phyloP scores from a whole-genome alignment of 495 filamentous ascomycete genomes.

The Aspergillus olivimuriae region DNA sequence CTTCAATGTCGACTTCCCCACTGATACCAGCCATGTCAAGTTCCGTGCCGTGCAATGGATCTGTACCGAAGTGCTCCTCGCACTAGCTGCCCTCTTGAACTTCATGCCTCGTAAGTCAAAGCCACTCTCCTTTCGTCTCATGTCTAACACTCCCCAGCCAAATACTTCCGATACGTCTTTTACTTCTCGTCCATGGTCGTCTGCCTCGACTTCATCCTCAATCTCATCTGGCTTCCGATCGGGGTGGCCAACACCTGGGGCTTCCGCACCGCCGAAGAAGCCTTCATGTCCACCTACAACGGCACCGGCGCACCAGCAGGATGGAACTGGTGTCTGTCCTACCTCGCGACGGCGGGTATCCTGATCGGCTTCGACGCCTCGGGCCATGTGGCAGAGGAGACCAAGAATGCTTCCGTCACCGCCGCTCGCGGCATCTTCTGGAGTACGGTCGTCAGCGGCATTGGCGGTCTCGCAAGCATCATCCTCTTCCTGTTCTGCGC shows the following conservation, averaged over 20 bases:
- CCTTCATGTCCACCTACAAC: conserved; percentile 53
- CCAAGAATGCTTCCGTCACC: conserved; percentile 47
- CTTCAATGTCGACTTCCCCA: conserved; percentile 44
- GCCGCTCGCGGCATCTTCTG: conserved; percentile 51
- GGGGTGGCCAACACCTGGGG: conserved; percentile 46
- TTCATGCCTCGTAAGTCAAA: conserved; percentile 38
- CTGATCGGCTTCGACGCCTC: conserved; percentile 53
- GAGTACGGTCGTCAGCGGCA: conserved; percentile 45
- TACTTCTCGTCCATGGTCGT: conserved; percentile 42
- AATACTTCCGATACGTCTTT: conserved; percentile 41
- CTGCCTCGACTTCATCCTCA: conserved; percentile 48
- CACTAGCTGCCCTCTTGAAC: conserved; percentile 39
- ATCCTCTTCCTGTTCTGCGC: conserved; percentile 53
- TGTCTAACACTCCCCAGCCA: conserved; percentile 22
- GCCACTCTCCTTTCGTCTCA: not conserved
- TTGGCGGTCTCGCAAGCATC: conserved; percentile 44
- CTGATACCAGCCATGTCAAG: conserved; percentile 40
- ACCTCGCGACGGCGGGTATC: conserved; percentile 52
- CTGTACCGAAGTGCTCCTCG: conserved; percentile 42
- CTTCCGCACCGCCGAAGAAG: conserved; percentile 47
- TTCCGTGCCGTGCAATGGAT: conserved; percentile 54
- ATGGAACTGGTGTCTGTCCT: conserved; percentile 57
- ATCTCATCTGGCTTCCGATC: conserved; percentile 53
- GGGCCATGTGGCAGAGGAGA: conserved; percentile 52
- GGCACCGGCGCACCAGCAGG: conserved; percentile 47